Evolutionary conservation across 768 basidiomycete species (phyloP).

Genomic region (Suillus sp.): DNA sequence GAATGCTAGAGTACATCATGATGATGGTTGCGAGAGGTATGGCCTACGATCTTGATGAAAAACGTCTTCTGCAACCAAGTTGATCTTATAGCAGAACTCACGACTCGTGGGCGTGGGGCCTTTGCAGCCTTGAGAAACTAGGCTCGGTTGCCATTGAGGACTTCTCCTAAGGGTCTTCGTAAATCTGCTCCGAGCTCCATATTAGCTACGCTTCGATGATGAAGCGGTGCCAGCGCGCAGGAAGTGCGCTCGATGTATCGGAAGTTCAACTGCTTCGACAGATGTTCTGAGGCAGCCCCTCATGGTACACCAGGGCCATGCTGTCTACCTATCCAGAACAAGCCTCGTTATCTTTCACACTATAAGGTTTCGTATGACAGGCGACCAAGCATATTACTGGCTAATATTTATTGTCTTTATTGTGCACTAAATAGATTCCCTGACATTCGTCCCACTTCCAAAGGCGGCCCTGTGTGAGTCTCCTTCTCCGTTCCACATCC

Average conservation of each 20-base stretch:
- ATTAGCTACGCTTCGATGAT: slow-evolving; percentile 3
- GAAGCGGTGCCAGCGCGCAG: slow-evolving; percentile 1
- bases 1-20: neutral
- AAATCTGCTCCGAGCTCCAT: neutral
- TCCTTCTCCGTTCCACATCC: neutral
- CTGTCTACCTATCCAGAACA: neutral
- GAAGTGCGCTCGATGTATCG: neutral
- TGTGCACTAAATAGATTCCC: neutral
- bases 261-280: neutral
- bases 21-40: slow-evolving; percentile 1
- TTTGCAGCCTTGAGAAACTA: slow-evolving; percentile 2
- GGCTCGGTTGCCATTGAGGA: neutral
- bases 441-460: neutral
- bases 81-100: slow-evolving; percentile 3
- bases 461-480: slow-evolving; percentile 1
- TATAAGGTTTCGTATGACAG: neutral
- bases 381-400: neutral
- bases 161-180: slow-evolving; percentile 2
- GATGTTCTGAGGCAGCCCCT: neutral
- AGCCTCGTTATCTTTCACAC: neutral
- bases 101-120: neutral
- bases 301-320: neutral
- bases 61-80: neutral
- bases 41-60: neutral
- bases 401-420: neutral